phyloP scores from a whole-genome alignment of 805 yeast genomes.

The Cyberlindnera xylosilytica region DNA sequence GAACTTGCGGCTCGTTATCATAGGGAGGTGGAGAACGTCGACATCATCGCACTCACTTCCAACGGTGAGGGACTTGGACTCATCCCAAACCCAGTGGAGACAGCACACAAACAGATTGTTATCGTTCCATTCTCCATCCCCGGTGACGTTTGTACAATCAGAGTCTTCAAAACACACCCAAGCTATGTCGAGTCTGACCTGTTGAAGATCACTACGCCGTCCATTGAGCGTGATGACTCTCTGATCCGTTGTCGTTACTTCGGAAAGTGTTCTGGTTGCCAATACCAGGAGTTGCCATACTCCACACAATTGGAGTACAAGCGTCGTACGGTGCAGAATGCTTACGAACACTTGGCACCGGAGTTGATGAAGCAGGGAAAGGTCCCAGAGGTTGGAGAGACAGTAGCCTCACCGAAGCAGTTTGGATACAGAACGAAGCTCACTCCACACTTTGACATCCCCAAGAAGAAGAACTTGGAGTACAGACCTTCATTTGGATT shows the following conservation, averaged over 20 bases:
- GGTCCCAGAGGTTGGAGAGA: conserved; percentile 60
- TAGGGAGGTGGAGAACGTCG: conserved; percentile 54
- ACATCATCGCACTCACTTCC: conserved; percentile 58
- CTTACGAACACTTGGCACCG: conserved; percentile 76
- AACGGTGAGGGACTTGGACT: conserved; percentile 88
- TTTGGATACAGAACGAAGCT: conserved; percentile 85
- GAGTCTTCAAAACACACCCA: conserved; percentile 77
- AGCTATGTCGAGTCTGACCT: conserved; percentile 73
- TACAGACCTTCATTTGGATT: conserved; percentile 79
- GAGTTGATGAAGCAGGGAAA: conserved; percentile 36
- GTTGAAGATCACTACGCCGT: conserved; percentile 43
- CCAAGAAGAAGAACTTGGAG: conserved; percentile 44
- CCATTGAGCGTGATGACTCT: conserved; percentile 47
- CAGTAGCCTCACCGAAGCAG: conserved; percentile 74
- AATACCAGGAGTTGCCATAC: conserved; percentile 78
- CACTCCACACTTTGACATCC: conserved; percentile 92
- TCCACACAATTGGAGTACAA: conserved; percentile 71
- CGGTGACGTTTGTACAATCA: conserved; percentile 72
- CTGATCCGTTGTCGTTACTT: conserved; percentile 78
- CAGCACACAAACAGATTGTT: conserved; percentile 51
- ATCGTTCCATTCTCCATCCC: conserved; percentile 86
- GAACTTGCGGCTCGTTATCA: conserved; percentile 47
- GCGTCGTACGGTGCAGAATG: conserved; percentile 71
- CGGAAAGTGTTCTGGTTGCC: conserved; percentile 94
- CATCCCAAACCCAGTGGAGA: conserved; percentile 54